Conservation (phyloP, 768 basidiomycete genomes). For the Tylopilus cervinicoccineus region DNA sequence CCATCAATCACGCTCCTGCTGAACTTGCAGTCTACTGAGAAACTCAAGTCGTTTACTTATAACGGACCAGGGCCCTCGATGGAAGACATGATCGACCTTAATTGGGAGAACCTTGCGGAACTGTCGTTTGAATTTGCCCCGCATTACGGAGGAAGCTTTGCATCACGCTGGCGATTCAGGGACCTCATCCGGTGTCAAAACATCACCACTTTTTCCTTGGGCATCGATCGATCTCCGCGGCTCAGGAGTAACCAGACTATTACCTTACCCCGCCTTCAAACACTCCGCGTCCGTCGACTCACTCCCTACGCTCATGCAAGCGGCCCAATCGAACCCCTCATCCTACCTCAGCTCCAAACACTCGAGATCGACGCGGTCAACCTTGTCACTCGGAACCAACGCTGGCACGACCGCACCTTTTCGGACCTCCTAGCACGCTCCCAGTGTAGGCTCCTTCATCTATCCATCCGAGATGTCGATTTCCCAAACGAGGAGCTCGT, state of each 20-base stretch:
- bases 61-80: background rate
- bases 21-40: slow-evolving; percentile 9
- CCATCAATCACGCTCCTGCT: background rate
- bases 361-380: slow-evolving; percentile 16
- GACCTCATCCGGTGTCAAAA: slow-evolving; percentile 14
- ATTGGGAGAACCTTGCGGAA: slow-evolving; percentile 13
- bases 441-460: slow-evolving; percentile 7
- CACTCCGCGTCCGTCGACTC: slow-evolving; percentile 17
- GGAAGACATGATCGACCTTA: background rate
- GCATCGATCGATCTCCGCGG: slow-evolving; percentile 5
- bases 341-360: slow-evolving; percentile 17
- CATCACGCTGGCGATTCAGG: slow-evolving; percentile 3
- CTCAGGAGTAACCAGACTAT: background rate
- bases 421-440: slow-evolving; percentile 18
- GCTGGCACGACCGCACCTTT: slow-evolving; percentile 15
- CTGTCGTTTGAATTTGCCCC: slow-evolving; percentile 11
- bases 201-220: slow-evolving; percentile 19
- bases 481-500: slow-evolving; percentile 21
- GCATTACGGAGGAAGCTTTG: background rate
- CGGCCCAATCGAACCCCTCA: slow-evolving; percentile 6
- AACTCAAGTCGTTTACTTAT: slow-evolving; percentile 16
- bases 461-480: slow-evolving; percentile 15
- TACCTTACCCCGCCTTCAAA: slow-evolving; percentile 11
- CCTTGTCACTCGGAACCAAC: background rate
- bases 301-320: background rate